These are phyloP conservation scores for Cladosporium halotolerans DNA, from an alignment of 2,329 filamentous ascomycete genomes.

Conservation along the genomic window DNA sequence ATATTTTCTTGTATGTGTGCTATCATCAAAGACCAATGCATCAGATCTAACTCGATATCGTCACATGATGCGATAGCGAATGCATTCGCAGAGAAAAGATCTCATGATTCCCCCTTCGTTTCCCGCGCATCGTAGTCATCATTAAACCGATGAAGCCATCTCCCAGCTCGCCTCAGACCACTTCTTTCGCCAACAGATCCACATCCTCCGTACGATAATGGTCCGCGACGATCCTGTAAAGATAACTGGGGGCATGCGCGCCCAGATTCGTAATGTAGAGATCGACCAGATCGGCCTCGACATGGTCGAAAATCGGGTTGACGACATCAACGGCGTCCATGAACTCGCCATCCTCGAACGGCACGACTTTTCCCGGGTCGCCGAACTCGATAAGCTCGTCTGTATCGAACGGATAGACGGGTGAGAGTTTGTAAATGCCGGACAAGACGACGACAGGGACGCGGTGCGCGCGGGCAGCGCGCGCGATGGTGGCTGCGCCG, in stretches of 20 bases:
- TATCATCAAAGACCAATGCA: too few relatives aligned
- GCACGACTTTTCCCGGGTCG: slow-evolving; percentile 67
- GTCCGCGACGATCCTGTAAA: slow-evolving; percentile 67
- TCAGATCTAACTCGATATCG: too few relatives aligned
- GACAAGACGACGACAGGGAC: slow-evolving; percentile 83
- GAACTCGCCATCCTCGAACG: slow-evolving; percentile 71
- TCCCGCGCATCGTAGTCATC: too few relatives aligned
- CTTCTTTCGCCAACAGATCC: slow-evolving; percentile 33
- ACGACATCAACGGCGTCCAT: slow-evolving; percentile 72
- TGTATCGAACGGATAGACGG: slow-evolving; percentile 78
- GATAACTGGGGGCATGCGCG: slow-evolving; percentile 62
- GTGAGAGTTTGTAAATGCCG: slow-evolving; percentile 89
- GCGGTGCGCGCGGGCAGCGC: slow-evolving; percentile 73
- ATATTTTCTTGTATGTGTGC: too few relatives aligned
- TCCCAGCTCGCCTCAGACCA: neutral
- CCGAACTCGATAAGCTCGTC: slow-evolving; percentile 82
- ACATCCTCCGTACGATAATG: slow-evolving; percentile 71
- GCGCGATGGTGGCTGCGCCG: slow-evolving; percentile 76
- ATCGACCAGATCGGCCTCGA: slow-evolving; percentile 68
- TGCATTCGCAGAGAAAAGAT: too few relatives aligned
- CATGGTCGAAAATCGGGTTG: slow-evolving; percentile 75
- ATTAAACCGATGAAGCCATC: too few relatives aligned
- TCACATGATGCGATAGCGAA: too few relatives aligned
- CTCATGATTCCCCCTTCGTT: too few relatives aligned
- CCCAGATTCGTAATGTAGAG: slow-evolving; percentile 83